Base-by-base conservation (phyloP, 2,329 filamentous ascomycete genomes). In the Calonectria honghensis region DNA sequence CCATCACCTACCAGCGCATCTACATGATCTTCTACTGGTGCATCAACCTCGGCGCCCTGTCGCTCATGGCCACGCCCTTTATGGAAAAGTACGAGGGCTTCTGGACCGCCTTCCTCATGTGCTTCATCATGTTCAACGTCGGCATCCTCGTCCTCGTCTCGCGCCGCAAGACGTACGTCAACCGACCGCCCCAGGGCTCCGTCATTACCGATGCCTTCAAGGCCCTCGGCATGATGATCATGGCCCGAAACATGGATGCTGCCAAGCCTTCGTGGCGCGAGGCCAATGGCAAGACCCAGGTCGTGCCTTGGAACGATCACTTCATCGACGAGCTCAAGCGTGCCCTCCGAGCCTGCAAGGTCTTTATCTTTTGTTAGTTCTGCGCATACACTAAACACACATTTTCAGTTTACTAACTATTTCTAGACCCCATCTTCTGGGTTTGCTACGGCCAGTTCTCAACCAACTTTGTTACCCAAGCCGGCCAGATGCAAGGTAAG, bases 11-110 rank as follows among this genome's bases (percentile, higher is more conserved):
- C 75, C 91, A 93, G 80, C 88, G 92, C 63, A 91, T 94, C 75
- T 94, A 94, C 87, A 94, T 92, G 91, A 90, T 94, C 81, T 95
- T 94, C 86, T 95, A 95, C 85, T 88, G 89, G 83, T 93, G 91
- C 84, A 94, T 95, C 81, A 95, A 95, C 84, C 78, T 95, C 20
- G 94, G 93, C n/a, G 91, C 92, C 2, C 87, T 96, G 9, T 94
- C 91, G 0, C 87, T 91, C 69, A 89, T 95, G 78, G 92, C 90
- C 9, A 95, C 92, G 0, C 91, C 91, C 1, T 92, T 91, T 81
- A 89, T 95, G 86, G 94, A 96, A 83, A 86, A 90, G 73, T 89
- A 93, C 79, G 84, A 92, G 72, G 92, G 91, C 5, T 95, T 93
- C 89, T 94, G 93, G 89, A 89, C 89, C 1, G 93, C 92, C 3